Conservation (phyloP, 2,329 filamentous ascomycete genomes). For the Aureobasidium melanogenum region DNA sequence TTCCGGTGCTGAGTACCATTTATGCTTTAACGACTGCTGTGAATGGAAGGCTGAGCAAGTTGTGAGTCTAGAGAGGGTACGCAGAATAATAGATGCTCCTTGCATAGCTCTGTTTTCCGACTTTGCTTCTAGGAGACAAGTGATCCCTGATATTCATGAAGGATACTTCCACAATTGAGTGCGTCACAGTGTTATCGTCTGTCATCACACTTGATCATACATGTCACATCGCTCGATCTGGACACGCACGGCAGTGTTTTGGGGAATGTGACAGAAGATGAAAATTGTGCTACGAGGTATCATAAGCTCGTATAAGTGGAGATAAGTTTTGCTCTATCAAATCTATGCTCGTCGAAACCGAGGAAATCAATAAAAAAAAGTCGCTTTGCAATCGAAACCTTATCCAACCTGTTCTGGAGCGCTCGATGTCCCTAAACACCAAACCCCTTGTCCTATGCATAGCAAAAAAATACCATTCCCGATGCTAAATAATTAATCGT, state of each 20-base stretch:
- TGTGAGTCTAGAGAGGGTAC: neutral
- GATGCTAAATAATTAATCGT: slow-evolving; percentile 1
- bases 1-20: slow-evolving; percentile 32
- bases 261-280: neutral
- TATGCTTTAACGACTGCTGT: slow-evolving; percentile 25
- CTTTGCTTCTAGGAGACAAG: too few species aligned
- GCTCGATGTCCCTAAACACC: neutral
- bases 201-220: too few species aligned
- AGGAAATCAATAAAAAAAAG: neutral
- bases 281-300: neutral
- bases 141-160: too few species aligned
- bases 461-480: neutral
- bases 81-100: too few species aligned
- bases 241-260: too few species aligned
- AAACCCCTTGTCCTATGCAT: neutral
- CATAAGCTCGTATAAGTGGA: neutral
- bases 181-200: too few species aligned
- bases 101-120: too few species aligned
- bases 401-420: neutral
- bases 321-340: neutral
- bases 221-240: too few species aligned
- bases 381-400: neutral
- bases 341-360: neutral
- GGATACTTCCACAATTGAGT: too few species aligned
- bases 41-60: slow-evolving; percentile 17